Percentiles rank a stretch among this genome's conserved stretches.
phyloP scores from a whole-genome alignment of 73 alveolate genomes.

The Breviolum minutum region DNA sequence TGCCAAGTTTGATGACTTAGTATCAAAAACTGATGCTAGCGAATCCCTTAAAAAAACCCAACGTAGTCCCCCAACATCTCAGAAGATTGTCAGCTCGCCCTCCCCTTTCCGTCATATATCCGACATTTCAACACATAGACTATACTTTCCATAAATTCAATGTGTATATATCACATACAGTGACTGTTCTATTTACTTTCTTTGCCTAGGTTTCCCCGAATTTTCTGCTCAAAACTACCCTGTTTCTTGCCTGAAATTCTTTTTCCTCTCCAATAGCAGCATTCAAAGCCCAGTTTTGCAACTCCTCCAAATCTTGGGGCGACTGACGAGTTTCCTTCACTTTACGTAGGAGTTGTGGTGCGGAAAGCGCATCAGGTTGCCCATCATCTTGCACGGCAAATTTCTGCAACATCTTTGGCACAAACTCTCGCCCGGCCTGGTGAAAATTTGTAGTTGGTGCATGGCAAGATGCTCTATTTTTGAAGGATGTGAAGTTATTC shows the following conservation, averaged over 20 bases:
- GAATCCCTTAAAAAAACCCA: not conserved
- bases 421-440: conserved; percentile 34
- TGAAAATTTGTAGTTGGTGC: not conserved
- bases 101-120: too few relatives aligned
- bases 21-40: not conserved
- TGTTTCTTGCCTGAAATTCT: not conserved
- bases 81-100: too few relatives aligned
- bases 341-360: not conserved
- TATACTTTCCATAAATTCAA: not conserved
- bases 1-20: not conserved
- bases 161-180: not conserved
- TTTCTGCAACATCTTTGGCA: conserved; percentile 25
- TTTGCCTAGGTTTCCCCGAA: not conserved
- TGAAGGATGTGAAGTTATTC: too few relatives aligned
- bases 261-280: not conserved
- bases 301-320: not conserved
- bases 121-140: too few relatives aligned
- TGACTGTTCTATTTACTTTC: not conserved
- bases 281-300: not conserved
- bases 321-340: not conserved
- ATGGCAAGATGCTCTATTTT: not conserved
- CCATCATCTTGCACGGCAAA: conserved; percentile 33
- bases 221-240: not conserved
- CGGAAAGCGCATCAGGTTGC: not conserved
- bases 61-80: too few relatives aligned